Base-by-base conservation (phyloP, 306 rosid species). In the Malus fusca region DNA sequence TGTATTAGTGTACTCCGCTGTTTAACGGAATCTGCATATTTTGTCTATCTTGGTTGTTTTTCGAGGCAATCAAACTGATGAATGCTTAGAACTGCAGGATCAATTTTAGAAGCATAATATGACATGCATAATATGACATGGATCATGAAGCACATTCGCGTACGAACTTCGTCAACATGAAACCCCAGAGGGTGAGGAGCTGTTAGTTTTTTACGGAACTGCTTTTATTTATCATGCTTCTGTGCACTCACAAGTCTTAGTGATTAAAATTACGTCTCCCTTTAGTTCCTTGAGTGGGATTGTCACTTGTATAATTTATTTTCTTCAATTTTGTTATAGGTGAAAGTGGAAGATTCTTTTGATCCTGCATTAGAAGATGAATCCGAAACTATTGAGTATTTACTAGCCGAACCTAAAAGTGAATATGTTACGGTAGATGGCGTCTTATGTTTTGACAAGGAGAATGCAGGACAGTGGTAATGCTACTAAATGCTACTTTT, bases 111-210 rank as follows among this genome's bases (percentile, higher is more conserved):
- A 67, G 26, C 26, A 26, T 26, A 26, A 26, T 26, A 26, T 26
- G 26, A 26, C 26, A 26, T 26, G 66, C 66, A 72, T 79, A 30
- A 80, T 66, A 80, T 87, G 88, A 84, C 80, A 88, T 92, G 99
- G 90, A 92, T 68, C 78, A 64, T 55, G 87, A 88, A 66, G 86
- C 78, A 42, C 80, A 84, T 82, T 67, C 74, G 56, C 85, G 72
- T 35, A 82, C 46, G 84, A 96, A 85, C 82, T 86, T 87, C 81
- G 83, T 90, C 85, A 83, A 82, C 79, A 69, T 71, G 91, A 90
- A 92, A 82, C 83, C 85, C 78, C 97, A 88, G 66, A 82, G 91
- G 85, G 99, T 95, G 82, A 81, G 88, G 14, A 9, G 42, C 56
- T 22, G 44, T 52, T 33, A 51, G 56, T 48, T 77, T 52, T 35